A percentile compares a stretch with the other conserved stretches of the same genome.
These are phyloP conservation scores for Brassica incana DNA, from an alignment of 345 rosid genomes.

Conservation along the genomic window DNA sequence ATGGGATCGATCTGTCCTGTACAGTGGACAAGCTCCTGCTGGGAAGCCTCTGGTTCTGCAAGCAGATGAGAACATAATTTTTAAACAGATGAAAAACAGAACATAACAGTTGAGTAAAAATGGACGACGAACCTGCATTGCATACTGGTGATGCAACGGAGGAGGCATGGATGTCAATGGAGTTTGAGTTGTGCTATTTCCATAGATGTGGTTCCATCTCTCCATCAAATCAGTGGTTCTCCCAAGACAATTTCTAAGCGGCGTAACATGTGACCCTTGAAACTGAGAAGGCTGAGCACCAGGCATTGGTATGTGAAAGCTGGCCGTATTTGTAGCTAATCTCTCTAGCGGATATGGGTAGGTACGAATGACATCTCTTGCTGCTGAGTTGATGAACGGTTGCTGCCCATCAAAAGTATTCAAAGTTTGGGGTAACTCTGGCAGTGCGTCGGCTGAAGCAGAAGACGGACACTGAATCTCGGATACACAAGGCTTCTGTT, in stretches of 20 bases:
- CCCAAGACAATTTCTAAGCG: constrained; percentile 34
- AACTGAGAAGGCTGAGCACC: constrained; percentile 32
- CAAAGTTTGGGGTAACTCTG: constrained; percentile 43
- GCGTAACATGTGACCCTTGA: constrained; percentile 28
- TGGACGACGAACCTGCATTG: constrained; percentile 44
- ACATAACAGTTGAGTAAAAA: not conserved
- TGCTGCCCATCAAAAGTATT: constrained; percentile 32
- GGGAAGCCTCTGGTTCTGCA: constrained; percentile 28
- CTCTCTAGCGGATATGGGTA: constrained; percentile 30
- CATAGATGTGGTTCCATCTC: constrained; percentile 32
- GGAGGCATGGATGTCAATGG: constrained; percentile 31
- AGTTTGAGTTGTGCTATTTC: constrained; percentile 24
- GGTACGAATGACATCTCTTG: constrained; percentile 46
- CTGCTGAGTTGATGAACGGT: constrained; percentile 51
- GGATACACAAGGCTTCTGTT: not conserved
- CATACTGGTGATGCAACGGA: constrained; percentile 39
- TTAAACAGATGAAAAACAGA: not conserved
- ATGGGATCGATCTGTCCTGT: constrained; percentile 35
- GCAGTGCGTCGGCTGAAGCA: constrained; percentile 37
- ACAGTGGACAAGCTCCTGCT: constrained; percentile 44
- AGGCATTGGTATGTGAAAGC: constrained; percentile 14
- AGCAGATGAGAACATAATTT: constrained; percentile 2
- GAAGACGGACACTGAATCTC: constrained; percentile 29
- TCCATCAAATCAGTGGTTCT: constrained; percentile 37
- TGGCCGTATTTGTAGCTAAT: constrained; percentile 8